Base-by-base conservation (phyloP, 2,329 filamentous ascomycete species). In the Diplodia corticola region DNA sequence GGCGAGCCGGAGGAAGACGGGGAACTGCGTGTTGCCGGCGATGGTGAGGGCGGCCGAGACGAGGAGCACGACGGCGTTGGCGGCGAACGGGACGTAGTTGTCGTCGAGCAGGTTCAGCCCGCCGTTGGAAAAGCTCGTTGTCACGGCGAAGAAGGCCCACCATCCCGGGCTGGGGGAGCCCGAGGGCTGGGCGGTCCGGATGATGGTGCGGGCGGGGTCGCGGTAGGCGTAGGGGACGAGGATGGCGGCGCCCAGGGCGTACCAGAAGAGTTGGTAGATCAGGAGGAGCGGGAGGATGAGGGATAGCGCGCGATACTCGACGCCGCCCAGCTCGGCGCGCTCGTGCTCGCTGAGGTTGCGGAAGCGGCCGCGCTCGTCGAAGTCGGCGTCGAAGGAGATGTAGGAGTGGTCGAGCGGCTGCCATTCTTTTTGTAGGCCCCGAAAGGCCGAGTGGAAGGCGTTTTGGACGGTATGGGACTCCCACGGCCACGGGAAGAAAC, bases 21-120 rank as follows among this genome's bases (percentile, higher is more conserved):
- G 88, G 70, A 88, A 90, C 0, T 86, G 85, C 4, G 88, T 90
- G 55, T 90, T 89, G 3, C 88, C 88, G 0, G 87, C 87, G 5
- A 90, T 78, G 61, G 89, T 85, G 68, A 89, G 75, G 12, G 85
- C 70, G 5, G 84, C 85, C 80, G 88, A 79, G 0, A 78, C 78
- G 15, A 83, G 69, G 4, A 83, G 73, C 0, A 79, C 72, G 30
- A 80, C 81, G 0, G 76, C 71, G 61, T 78, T 74, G 35, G 70
- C 77, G 65, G 80, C 77, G 26, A 83, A 76, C 15, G 80, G 79
- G 59, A 79, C 79, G 77, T 68, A 70, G 68, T 69, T 71, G 37
- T 54, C 15, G 35, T 71, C 66, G n/a, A 71, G 60, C 1, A 71
- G 46, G 66, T 40, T 79, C 76, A 49, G 76, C 76, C 80, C 74